phyloP scores from a whole-genome alignment of 345 rosid genomes.

The Salix exigua region DNA sequence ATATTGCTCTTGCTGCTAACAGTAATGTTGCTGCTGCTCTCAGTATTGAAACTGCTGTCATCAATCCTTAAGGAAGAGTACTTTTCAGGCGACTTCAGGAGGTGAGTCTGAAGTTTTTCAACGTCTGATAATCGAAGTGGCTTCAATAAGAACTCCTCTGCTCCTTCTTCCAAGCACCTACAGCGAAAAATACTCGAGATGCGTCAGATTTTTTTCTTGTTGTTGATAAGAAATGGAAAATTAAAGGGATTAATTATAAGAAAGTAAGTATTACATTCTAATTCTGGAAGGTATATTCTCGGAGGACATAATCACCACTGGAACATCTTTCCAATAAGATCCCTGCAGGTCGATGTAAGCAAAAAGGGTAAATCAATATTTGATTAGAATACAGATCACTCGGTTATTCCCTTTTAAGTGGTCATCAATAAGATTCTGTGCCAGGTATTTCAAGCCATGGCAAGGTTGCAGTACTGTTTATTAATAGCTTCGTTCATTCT shows the following conservation, averaged over 20 bases:
- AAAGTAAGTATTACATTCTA: conserved; percentile 28
- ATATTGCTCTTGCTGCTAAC: conserved; percentile 4
- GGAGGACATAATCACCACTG: conserved; percentile 87
- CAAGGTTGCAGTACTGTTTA: background rate
- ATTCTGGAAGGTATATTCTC: conserved; percentile 79
- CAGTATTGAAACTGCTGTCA: background rate
- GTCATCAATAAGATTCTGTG: background rate
- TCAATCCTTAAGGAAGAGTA: conserved; percentile 4
- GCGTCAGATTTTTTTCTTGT: background rate
- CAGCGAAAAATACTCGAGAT: background rate
- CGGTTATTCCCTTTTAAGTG: background rate
- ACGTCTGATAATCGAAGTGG: conserved; percentile 50
- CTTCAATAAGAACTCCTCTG: conserved; percentile 54
- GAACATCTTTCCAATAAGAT: conserved; percentile 63
- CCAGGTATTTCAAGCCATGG: background rate
- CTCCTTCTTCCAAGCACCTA: conserved; percentile 64
- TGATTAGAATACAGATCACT: too few species aligned
- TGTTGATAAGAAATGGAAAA: background rate
- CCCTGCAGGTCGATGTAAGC: conserved; percentile 30
- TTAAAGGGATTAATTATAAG: background rate
- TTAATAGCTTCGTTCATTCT: background rate
- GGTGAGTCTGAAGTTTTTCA: conserved; percentile 42
- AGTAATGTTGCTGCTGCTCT: background rate
- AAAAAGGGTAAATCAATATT: background rate
- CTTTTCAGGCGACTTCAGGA: conserved; percentile 30